Evolutionary conservation across 75 land plant species (phyloP), one percentile per base, ranked within the genome.

Genomic region (Selaginella moellendorffii): DNA sequence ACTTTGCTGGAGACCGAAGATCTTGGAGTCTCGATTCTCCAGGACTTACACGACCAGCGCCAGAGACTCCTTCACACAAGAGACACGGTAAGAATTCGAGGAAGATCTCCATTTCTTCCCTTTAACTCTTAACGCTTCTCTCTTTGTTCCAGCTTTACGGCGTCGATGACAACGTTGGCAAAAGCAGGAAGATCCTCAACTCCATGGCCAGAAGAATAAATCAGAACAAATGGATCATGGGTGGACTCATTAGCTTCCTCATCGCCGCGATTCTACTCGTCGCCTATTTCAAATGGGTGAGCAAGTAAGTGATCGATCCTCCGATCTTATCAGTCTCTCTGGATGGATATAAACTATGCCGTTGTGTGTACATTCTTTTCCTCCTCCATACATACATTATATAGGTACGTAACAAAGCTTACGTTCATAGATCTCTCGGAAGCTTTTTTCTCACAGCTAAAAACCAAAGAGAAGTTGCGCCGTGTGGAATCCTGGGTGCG

Each of bases 161-260:
- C 21, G 88, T 83, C 36, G 86, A 85, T 72, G 86, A 83, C 71
- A 80, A 78, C 64, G 60, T 85, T 64, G 80, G 80, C 29, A 85
- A 67, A 71, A 83, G 86, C 61, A 78, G 75, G 62, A 78, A 64
- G 64, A 67, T 85, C 62, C 63, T 85, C 63, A 77, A 76, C 53
- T 60, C 68, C 10, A 83, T 85, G 76, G 52, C 79, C 25, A 76
- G 82, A 60, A 81, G 86, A 63, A 83, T 85, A 76, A 76, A 52
- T 64, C 69, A 74, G 42, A 80, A 85, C 75, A 85, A 85, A 66
- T 85, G 82, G 68, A 80, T 78, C 9, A 80, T 78, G 65, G 77
- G 71, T 30, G 58, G 69, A 21, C 59, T 85, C 24, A 69, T 85
- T 46, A 70, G 54, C 28, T 79, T 78, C 17, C 76, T 85, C 19